These are phyloP conservation scores for Phytophthora multivora DNA, from an alignment of 352 stramenopile genomes.

Conservation along the genomic window DNA sequence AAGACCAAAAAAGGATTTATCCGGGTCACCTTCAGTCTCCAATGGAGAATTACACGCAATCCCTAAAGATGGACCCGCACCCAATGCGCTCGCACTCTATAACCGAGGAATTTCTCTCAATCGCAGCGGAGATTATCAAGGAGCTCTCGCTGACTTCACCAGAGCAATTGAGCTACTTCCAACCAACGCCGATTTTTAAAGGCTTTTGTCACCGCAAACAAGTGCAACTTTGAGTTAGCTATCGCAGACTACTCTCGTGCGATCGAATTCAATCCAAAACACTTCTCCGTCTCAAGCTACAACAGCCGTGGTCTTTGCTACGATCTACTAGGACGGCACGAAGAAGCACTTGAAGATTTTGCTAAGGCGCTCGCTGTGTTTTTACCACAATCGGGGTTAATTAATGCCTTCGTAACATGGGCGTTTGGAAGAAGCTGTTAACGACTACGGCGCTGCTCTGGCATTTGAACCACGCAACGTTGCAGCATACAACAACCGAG, in stretches of 20 bases:
- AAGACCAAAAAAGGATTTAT: too few relatives aligned
- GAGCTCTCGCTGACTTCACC: constrained; percentile 85
- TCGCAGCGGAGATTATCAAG: constrained; percentile 80
- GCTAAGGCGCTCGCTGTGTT: constrained; percentile 66
- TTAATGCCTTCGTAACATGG: constrained; percentile 84
- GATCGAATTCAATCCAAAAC: constrained; percentile 64
- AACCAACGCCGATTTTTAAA: constrained; percentile 85
- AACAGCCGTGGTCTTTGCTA: constrained; percentile 84
- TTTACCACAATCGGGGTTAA: constrained; percentile 88
- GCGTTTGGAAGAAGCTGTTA: constrained; percentile 69
- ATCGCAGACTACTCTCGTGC: constrained; percentile 82
- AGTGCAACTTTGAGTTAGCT: constrained; percentile 73
- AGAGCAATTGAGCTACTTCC: constrained; percentile 77
- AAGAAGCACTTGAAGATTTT: constrained; percentile 81
- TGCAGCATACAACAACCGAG: constrained; percentile 84
- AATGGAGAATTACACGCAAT: constrained; percentile 79
- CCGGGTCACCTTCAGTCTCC: too few relatives aligned
- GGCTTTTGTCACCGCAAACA: constrained; percentile 87
- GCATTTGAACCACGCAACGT: constrained; percentile 70
- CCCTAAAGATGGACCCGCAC: constrained; percentile 66
- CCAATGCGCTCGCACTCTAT: constrained; percentile 83
- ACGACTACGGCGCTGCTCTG: constrained; percentile 72
- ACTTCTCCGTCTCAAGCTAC: constrained; percentile 85
- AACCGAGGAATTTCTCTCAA: constrained; percentile 89
- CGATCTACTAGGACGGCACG: constrained; percentile 64